Base-by-base conservation (phyloP, 352 stramenopile genomes). In the Phytophthora lateralis region DNA sequence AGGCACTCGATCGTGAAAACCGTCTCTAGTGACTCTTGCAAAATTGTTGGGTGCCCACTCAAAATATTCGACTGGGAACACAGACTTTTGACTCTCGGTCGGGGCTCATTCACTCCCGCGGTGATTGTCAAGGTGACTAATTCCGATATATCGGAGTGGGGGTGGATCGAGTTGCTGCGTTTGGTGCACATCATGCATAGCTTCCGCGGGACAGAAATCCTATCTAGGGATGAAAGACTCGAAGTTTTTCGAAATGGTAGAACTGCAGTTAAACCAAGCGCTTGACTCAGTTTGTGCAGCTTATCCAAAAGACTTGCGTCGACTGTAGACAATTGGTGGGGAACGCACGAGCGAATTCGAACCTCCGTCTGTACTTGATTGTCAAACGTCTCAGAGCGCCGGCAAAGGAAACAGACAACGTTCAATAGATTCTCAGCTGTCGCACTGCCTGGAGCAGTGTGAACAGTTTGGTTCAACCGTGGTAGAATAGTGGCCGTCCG, bases 261-360 rank as follows among this genome's bases (percentile, higher is more conserved):
- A 15, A 63, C 55, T 15, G 44, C 44, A 41, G 44, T 20, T 17
- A 44, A 29, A n/a, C 55, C 20, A 6, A 15, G 17, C 2, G 18
- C 3, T 38, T 54, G 14, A 11, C 43, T 12, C 14, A 12, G 2
- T 21, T 21, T 46, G 2, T 12, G 45, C 20, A 66, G 18, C 7
- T n/a, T 43, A 30, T 60, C 42, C 58, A 66, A n/a, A 6, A 66
- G 41, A 32, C 6, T 34, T 8, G 43, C 4, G 17, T 66, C 27
- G 4, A 18, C 6, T 18, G 24, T 4, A 26, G 58, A 55, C 42
- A 66, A 20, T 38, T 47, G 1, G 18, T 66, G 51, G 2, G 58
- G 27, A 17, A 66, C 49, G 15, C 58, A 66, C 1, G 58, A 66
- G 0, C 50, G 58, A 49, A 60, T 37, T 9, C 9, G 38, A 10